Evolutionary conservation across 306 rosid genomes (phyloP), one percentile per base, ranked within the genome.

Genomic region (Cyclanthera cordifolia): DNA sequence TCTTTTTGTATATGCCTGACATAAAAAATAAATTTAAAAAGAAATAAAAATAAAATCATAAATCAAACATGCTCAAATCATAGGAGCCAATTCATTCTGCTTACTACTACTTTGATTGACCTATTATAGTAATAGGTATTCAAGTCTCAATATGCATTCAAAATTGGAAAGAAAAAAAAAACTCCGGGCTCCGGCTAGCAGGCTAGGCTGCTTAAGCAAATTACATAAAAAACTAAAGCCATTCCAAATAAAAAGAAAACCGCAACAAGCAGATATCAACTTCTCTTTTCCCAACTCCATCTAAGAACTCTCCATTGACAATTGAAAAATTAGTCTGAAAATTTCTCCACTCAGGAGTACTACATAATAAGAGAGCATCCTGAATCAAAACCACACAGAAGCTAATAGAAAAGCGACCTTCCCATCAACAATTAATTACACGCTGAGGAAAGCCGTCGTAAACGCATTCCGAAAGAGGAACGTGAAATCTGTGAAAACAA

Each of bases 1-100:
- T 68, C 86, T 72, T 83, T 81, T n/a, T 37, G 77, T 57, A 92
- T 81, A 81, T 92, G 80, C 90, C 98, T 92, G 88, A 56, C 64
- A 81, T 78, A 82, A 65, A 82, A 74, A 45, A 69, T 13, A 8
- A 53, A 34, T 34, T n/a, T 32, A 32, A 32, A 32, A 32, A 32
- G n/a, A n/a, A 34, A 34, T 4, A 24, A 55, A 7, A 19, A 23
- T 4, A 14, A 46, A 66, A 68, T 72, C 20, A 66, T 61, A 45
- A 70, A 24, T 55, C 39, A 25, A 55, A 25, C 61, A n/a, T 12
- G 20, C 41, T 25, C 4, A 56, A 56, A 56, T 56, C 41, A 56
- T 21, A 7, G 63, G 20, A 27, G 41, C 41, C 15, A 56, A 15
- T 27, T 56, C 12, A 15, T 56, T 56, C 19, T 1, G 20, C 63